Conservation (phyloP, 306 rosid genomes). For the Begonia masoniana region DNA sequence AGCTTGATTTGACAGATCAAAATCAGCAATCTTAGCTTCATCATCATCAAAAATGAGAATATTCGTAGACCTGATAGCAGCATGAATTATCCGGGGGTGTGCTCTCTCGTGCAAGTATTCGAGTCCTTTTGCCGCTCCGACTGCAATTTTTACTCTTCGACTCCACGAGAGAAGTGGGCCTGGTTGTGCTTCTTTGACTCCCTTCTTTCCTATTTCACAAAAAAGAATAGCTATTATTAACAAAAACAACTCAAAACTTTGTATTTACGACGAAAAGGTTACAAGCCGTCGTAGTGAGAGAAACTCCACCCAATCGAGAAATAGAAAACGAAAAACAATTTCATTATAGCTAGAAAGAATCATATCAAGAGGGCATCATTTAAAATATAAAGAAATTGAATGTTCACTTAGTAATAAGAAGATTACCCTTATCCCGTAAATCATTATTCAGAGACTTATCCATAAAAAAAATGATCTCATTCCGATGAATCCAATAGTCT, state of each 20-base stretch:
- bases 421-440: background rate
- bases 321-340: no score
- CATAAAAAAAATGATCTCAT: no score
- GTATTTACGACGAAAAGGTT: no score
- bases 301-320: no score
- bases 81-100: conserved; percentile 49
- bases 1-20: conserved; percentile 68
- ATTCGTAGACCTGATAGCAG: conserved; percentile 67
- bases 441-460: background rate
- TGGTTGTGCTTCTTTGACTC: conserved; percentile 62
- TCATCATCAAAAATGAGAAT: conserved; percentile 58
- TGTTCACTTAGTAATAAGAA: background rate
- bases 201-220: conserved; percentile 45
- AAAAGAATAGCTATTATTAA: background rate
- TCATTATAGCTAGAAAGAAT: no score
- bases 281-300: no score
- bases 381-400: no score
- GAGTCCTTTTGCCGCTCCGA: conserved; percentile 75
- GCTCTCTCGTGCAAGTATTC: conserved; percentile 74
- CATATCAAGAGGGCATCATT: no score
- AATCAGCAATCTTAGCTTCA: conserved; percentile 70
- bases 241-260: no score
- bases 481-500: no score
- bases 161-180: conserved; percentile 62
- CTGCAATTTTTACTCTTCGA: conserved; percentile 71